These are phyloP conservation scores for Bruguiera sexangula DNA, from an alignment of 345 rosid species.

Conservation along the genomic window DNA sequence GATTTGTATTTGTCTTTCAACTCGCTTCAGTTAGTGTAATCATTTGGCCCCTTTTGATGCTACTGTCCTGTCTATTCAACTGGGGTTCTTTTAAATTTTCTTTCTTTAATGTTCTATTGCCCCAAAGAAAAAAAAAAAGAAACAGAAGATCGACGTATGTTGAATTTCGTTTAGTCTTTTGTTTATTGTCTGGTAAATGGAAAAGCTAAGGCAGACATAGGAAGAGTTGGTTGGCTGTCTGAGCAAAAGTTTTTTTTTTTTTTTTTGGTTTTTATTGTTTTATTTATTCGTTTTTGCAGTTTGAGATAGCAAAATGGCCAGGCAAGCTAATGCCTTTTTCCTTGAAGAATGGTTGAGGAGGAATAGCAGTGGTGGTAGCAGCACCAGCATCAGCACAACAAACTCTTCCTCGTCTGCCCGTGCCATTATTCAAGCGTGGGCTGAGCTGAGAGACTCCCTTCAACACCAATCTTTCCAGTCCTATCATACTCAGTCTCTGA, in stretches of 20 bases:
- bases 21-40: too few relatives aligned
- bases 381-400: conserved; percentile 2
- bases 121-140: too few relatives aligned
- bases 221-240: not conserved
- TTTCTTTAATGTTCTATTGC: too few relatives aligned
- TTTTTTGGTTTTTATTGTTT: not conserved
- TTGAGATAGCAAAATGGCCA: conserved; percentile 44
- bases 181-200: too few relatives aligned
- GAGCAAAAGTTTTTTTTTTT: not conserved
- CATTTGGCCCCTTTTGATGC: too few relatives aligned
- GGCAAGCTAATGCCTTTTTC: conserved; percentile 47
- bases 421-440: conserved; percentile 82
- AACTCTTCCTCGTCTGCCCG: conserved; percentile 53
- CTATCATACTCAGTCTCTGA: conserved; percentile 62
- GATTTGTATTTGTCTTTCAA: too few relatives aligned
- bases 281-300: not conserved
- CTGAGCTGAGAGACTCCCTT: conserved; percentile 70
- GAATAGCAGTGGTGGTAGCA: conserved; percentile 15
- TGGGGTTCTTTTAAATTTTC: too few relatives aligned
- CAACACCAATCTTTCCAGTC: conserved; percentile 48
- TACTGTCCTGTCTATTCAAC: too few relatives aligned
- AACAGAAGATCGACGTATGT: too few relatives aligned
- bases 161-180: too few relatives aligned
- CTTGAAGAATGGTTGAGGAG: conserved; percentile 77
- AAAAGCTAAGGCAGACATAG: too few relatives aligned